These are phyloP conservation scores for Trypethelium eluteriae DNA, from an alignment of 495 filamentous ascomycete species.

Conservation along the genomic window DNA sequence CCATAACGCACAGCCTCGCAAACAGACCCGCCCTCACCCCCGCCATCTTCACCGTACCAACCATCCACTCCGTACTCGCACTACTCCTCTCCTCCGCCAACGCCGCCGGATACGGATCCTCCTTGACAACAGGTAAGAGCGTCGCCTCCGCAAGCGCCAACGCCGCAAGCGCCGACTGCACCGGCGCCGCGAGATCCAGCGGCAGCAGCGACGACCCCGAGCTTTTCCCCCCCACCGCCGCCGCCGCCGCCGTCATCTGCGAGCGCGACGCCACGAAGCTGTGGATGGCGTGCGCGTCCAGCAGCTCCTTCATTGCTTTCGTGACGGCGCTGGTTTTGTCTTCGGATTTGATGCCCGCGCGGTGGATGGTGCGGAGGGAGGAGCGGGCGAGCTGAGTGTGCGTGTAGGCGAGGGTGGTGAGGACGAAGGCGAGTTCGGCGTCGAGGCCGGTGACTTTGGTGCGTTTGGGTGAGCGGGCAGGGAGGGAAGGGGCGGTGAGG, in stretches of 20 bases:
- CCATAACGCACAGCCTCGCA: slow-evolving; percentile 75
- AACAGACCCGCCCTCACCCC: slow-evolving; percentile 79
- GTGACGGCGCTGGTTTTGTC: slow-evolving; percentile 61
- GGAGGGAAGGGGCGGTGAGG: slow-evolving; percentile 51
- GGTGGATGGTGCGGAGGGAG: slow-evolving; percentile 9
- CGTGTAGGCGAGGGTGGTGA: slow-evolving; percentile 68
- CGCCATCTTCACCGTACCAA: slow-evolving; percentile 72
- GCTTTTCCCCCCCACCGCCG: no score
- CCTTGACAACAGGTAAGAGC: slow-evolving; percentile 78
- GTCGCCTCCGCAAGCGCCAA: slow-evolving; percentile 83
- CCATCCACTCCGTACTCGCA: slow-evolving; percentile 87
- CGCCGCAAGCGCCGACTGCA: slow-evolving; percentile 61
- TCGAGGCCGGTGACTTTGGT: slow-evolving; percentile 65
- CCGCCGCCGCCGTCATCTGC: not conserved
- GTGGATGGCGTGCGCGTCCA: slow-evolving; percentile 74
- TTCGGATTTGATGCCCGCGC: slow-evolving; percentile 47
- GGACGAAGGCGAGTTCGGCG: slow-evolving; percentile 70
- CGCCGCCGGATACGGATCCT: slow-evolving; percentile 80
- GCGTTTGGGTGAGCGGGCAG: slow-evolving; percentile 53
- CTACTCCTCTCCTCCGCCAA: slow-evolving; percentile 69
- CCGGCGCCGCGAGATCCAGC: slow-evolving; percentile 55
- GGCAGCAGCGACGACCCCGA: slow-evolving; percentile 10
- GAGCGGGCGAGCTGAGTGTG: slow-evolving; percentile 60
- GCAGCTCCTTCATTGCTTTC: slow-evolving; percentile 66
- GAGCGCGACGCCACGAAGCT: slow-evolving; percentile 50